Conservation (phyloP, 2,329 filamentous ascomycete genomes). For the Epichloe sp. region DNA sequence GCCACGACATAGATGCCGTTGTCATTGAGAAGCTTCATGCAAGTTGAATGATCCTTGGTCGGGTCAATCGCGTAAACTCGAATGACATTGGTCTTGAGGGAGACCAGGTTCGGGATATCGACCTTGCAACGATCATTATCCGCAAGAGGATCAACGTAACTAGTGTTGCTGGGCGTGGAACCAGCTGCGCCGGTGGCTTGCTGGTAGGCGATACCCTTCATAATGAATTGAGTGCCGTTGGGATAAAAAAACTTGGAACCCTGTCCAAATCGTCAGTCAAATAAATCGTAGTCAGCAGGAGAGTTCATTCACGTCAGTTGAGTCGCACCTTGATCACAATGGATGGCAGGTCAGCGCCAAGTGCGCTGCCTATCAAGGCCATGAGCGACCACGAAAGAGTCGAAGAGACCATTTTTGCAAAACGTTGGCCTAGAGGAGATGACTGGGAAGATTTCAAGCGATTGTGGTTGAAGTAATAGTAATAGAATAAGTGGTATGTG, state of each 20-base stretch:
- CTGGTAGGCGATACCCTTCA: constrained; percentile 93
- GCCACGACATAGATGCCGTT: constrained; percentile 93
- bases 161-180: constrained; percentile 28
- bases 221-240: constrained; percentile 56
- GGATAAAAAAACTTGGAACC: constrained; percentile 84
- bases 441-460: too few relatives aligned
- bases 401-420: constrained; percentile 20
- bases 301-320: constrained; percentile 8
- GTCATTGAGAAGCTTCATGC: constrained; percentile 72
- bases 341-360: constrained; percentile 36
- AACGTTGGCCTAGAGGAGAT: neutral
- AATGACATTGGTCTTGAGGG: constrained; percentile 81
- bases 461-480: neutral
- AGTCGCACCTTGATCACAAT: constrained; percentile 56
- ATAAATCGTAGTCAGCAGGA: neutral
- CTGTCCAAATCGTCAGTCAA: constrained; percentile 21
- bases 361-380: constrained; percentile 27
- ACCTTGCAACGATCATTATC: constrained; percentile 60
- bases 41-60: constrained; percentile 59
- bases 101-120: constrained; percentile 67
- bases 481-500: neutral
- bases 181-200: constrained; percentile 54
- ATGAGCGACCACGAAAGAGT: constrained; percentile 21
- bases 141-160: constrained; percentile 74
- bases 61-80: constrained; percentile 92